Evolutionary conservation across 1,139 yeast genomes (phyloP).

Genomic region (Blastobotrys proliferans): DNA sequence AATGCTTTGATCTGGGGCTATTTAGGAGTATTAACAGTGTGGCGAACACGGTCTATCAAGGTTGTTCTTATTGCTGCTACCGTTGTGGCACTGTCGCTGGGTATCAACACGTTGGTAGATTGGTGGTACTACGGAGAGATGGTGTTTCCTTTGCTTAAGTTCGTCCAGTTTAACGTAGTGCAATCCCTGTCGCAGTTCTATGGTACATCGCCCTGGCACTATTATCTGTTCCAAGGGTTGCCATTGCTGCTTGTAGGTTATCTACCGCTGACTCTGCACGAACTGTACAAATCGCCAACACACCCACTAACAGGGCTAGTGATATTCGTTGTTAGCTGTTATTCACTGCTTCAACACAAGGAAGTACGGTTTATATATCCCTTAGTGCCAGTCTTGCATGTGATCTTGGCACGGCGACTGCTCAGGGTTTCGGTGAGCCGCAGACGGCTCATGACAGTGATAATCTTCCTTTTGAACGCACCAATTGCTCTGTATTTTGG

Average conservation of each 20-base stretch:
- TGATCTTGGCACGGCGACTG: conserved; percentile 22
- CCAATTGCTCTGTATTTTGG: conserved; percentile 52
- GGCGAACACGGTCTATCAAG: conserved; percentile 1
- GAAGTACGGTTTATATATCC: conserved; percentile 92
- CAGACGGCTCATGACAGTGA: conserved; percentile 8
- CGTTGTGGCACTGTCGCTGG: conserved; percentile 32
- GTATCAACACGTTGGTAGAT: conserved; percentile 48
- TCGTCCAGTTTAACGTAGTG: conserved; percentile 70
- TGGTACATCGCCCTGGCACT: conserved; percentile 83
- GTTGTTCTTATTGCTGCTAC: conserved; percentile 26
- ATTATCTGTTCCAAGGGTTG: conserved; percentile 75
- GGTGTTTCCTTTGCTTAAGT: conserved; percentile 64
- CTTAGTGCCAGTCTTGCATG: conserved; percentile 66
- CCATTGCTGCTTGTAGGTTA: conserved; percentile 70
- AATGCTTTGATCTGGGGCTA: conserved; percentile 70
- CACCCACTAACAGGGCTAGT: conserved; percentile 33
- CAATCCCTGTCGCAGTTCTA: conserved; percentile 75
- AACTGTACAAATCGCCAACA: conserved; percentile 32
- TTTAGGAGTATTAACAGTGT: conserved; percentile 46
- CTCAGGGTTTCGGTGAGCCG: conserved; percentile 9
- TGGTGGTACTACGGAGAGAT: conserved; percentile 52
- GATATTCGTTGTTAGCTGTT: conserved; percentile 45
- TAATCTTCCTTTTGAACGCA: conserved; percentile 40
- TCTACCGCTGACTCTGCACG: conserved; percentile 55
- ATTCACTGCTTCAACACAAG: conserved; percentile 73